Percentiles rank a stretch among this genome's conserved stretches.
Conservation (phyloP, 1,139 yeast genomes). For the Meyerozyma athensensis region DNA sequence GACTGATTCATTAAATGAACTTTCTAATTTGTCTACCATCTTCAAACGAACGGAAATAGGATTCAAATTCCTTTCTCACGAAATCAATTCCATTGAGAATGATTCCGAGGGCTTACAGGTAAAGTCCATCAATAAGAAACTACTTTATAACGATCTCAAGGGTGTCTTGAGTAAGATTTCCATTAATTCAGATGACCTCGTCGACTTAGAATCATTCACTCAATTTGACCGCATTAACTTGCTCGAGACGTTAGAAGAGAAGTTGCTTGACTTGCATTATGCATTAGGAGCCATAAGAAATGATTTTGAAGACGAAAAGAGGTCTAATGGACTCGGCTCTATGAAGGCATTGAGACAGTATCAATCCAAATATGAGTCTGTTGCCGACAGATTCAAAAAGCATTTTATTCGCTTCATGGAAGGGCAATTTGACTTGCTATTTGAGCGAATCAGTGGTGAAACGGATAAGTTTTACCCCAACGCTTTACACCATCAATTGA, state of each 20-base stretch:
- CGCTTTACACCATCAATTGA: conserved; percentile 29
- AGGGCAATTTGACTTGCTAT: conserved; percentile 33
- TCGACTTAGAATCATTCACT: conserved; percentile 41
- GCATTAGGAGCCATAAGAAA: conserved; percentile 62
- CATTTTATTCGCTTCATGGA: conserved; percentile 46
- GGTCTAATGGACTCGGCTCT: conserved; percentile 48
- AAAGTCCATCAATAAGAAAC: conserved; percentile 74
- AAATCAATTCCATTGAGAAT: conserved; percentile 65
- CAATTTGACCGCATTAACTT: conserved; percentile 46
- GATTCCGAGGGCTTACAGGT: conserved; percentile 84
- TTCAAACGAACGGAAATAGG: conserved; percentile 43
- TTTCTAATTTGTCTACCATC: conserved; percentile 55
- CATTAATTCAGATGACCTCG: conserved; percentile 53
- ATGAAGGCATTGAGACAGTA: conserved; percentile 76
- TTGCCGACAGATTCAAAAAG: conserved; percentile 47
- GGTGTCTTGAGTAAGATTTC: conserved; percentile 67
- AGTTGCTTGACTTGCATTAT: conserved; percentile 54
- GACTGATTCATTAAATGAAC: conserved; percentile 49
- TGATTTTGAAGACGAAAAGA: conserved; percentile 27
- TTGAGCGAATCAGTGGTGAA: conserved; percentile 22
- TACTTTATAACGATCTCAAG: conserved; percentile 63
- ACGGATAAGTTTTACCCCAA: conserved; percentile 7
- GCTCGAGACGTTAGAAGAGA: conserved; percentile 49
- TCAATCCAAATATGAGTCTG: conserved; percentile 54
- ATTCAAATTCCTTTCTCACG: conserved; percentile 49